phyloP scores from a whole-genome alignment of 2,329 filamentous ascomycete species.

The Septoria petroselini region DNA sequence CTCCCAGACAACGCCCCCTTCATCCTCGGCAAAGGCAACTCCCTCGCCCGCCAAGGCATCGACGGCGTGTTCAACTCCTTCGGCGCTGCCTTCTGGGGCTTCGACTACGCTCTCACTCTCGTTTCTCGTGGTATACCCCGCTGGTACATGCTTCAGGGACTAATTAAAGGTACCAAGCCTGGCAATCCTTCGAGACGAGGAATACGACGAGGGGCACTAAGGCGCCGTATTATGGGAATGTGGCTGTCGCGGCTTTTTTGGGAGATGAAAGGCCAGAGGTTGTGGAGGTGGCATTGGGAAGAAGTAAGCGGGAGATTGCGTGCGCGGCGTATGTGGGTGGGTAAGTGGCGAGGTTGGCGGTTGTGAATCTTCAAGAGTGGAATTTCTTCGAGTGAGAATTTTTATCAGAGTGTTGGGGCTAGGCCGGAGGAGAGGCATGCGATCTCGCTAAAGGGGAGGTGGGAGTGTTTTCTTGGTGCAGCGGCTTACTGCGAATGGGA shows the following conservation, averaged over 20 bases:
- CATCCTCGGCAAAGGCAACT: conserved; percentile 61
- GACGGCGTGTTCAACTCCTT: conserved; percentile 63
- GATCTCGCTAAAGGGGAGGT: conserved; percentile 41
- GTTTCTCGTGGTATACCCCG: conserved; percentile 56
- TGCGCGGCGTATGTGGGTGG: conserved; percentile 55
- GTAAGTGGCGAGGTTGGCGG: conserved; percentile 49
- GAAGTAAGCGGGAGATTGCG: conserved; percentile 48
- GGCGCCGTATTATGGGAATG: conserved; percentile 62
- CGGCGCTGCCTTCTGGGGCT: conserved; percentile 62
- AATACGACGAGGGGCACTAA: conserved; percentile 56
- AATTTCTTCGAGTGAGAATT: conserved; percentile 43
- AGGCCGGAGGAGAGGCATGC: conserved; percentile 42
- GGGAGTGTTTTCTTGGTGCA: conserved; percentile 40
- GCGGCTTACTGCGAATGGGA: conserved; percentile 59
- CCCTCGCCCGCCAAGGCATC: conserved; percentile 59
- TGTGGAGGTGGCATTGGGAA: conserved; percentile 45
- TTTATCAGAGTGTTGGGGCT: conserved; percentile 46
- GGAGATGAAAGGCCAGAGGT: conserved; percentile 48
- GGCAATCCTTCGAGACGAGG: conserved; percentile 57
- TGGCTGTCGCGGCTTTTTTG: conserved; percentile 57
- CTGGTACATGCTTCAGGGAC: conserved; percentile 64
- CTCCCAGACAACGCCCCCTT: conserved; percentile 52
- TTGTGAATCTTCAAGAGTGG: conserved; percentile 58
- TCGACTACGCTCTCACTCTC: conserved; percentile 60
- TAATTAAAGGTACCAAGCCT: conserved; percentile 59